These are phyloP conservation scores for Candida sanyaensis DNA, from an alignment of 1,139 yeast genomes.

Conservation along the genomic window DNA sequence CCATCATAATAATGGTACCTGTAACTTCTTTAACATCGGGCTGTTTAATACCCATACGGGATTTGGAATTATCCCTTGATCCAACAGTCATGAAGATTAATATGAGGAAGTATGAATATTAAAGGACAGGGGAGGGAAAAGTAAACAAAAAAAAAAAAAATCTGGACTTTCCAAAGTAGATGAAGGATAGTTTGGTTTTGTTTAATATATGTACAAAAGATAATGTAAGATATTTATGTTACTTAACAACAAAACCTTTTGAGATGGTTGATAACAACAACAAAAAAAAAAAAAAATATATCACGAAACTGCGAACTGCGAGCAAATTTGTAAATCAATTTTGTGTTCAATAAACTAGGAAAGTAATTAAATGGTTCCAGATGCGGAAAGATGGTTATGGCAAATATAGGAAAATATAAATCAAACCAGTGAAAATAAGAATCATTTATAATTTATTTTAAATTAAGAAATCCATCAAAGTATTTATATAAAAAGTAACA, in stretches of 20 bases:
- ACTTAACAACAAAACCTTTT: not conserved
- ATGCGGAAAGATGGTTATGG: too few relatives aligned
- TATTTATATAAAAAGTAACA: too few relatives aligned
- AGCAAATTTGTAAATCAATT: too few relatives aligned
- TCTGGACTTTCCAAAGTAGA: not conserved
- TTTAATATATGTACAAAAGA: too few relatives aligned
- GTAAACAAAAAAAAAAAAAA: not conserved
- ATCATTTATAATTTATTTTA: too few relatives aligned
- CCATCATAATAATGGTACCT: constrained; percentile 48
- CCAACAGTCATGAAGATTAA: not conserved
- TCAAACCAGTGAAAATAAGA: too few relatives aligned
- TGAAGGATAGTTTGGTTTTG: not conserved
- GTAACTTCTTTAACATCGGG: constrained; percentile 44
- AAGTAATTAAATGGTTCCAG: too few relatives aligned
- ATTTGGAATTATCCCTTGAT: not conserved
- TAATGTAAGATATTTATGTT: too few relatives aligned
- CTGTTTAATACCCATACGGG: constrained; percentile 40
- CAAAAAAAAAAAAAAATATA: not conserved
- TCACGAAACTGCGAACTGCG: too few relatives aligned
- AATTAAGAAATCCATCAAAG: too few relatives aligned
- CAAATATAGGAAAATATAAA: too few relatives aligned
- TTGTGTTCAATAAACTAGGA: too few relatives aligned
- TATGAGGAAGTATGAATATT: not conserved
- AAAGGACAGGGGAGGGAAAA: not conserved
- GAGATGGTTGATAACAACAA: not conserved